Evolutionary conservation across 116 monocot genomes (phyloP).

Genomic region (Papilionanthe hybrid): DNA sequence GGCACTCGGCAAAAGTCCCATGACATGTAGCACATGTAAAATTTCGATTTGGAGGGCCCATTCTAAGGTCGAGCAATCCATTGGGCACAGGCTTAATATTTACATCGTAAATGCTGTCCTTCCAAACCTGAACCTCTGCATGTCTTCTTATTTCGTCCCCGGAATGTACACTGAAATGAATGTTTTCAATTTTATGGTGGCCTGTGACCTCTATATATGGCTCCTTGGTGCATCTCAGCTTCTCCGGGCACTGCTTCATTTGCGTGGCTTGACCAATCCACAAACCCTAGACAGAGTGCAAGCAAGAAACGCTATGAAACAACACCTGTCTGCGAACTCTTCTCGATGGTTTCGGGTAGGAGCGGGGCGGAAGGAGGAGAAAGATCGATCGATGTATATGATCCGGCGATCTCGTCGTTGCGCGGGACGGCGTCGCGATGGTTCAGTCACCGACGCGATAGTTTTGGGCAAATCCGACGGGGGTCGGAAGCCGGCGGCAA

Average conservation of each 20-base stretch:
- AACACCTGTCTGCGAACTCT: too few species aligned
- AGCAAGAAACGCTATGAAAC: too few species aligned
- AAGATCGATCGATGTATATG: too few species aligned
- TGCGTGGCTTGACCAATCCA: not conserved
- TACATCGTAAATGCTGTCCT: slow-evolving; percentile 34
- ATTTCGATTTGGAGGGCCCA: slow-evolving; percentile 72
- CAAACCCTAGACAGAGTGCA: not conserved
- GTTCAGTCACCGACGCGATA: too few species aligned
- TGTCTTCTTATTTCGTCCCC: slow-evolving; percentile 63
- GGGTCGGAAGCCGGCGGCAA: too few species aligned
- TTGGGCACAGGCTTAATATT: slow-evolving; percentile 25
- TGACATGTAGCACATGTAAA: slow-evolving; percentile 67
- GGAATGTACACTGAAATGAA: slow-evolving; percentile 63
- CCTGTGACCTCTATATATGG: too few species aligned
- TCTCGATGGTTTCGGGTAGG: too few species aligned
- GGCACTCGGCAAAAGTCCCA: slow-evolving; percentile 63
- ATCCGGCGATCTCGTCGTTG: too few species aligned
- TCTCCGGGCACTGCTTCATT: slow-evolving; percentile 19
- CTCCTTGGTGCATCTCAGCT: slow-evolving; percentile 79
- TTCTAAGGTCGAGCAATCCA: slow-evolving; percentile 61
- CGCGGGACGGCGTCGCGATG: too few species aligned
- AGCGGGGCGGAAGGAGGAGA: too few species aligned
- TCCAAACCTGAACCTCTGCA: slow-evolving; percentile 90
- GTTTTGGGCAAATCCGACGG: too few species aligned
- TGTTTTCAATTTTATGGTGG: slow-evolving; percentile 56